Percentiles rank a stretch among this genome's conserved stretches.
These are phyloP conservation scores for Fomitopsis serialis DNA, from an alignment of 768 basidiomycete genomes.

Conservation along the genomic window DNA sequence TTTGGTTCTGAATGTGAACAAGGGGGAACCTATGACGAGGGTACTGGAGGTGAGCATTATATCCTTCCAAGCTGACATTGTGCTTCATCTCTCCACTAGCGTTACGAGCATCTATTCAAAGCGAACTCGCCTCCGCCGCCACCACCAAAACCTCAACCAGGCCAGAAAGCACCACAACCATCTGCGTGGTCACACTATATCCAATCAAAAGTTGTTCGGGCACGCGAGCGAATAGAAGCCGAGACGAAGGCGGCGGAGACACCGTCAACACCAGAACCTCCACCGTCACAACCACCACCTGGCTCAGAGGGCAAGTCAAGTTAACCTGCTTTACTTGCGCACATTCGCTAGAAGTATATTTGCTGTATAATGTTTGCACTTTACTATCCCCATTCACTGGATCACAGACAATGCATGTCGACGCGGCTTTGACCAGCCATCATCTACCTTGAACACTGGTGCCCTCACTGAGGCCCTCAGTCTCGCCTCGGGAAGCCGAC, in stretches of 20 bases:
- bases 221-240: constrained; percentile 91
- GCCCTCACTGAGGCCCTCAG: too few relatives aligned
- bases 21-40: constrained; percentile 60
- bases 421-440: too few relatives aligned
- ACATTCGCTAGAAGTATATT: background rate
- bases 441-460: too few relatives aligned
- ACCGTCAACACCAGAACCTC: constrained; percentile 7
- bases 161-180: constrained; percentile 37
- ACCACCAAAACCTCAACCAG: constrained; percentile 33
- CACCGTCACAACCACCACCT: constrained; percentile 6
- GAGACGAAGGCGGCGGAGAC: constrained; percentile 42
- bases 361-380: constrained; percentile 1
- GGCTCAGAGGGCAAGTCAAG: background rate
- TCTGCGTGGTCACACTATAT: constrained; percentile 81
- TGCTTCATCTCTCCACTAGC: constrained; percentile 37
- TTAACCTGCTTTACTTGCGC: background rate
- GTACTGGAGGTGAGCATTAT: constrained; percentile 56
- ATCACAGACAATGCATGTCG: background rate
- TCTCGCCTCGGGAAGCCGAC: too few relatives aligned
- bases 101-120: constrained; percentile 91
- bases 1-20: constrained; percentile 85
- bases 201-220: constrained; percentile 95
- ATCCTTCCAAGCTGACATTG: background rate
- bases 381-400: constrained; percentile 2
- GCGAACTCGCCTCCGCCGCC: constrained; percentile 73